phyloP scores from a whole-genome alignment of 495 filamentous ascomycete species.

The Aspergillus kassunensis region DNA sequence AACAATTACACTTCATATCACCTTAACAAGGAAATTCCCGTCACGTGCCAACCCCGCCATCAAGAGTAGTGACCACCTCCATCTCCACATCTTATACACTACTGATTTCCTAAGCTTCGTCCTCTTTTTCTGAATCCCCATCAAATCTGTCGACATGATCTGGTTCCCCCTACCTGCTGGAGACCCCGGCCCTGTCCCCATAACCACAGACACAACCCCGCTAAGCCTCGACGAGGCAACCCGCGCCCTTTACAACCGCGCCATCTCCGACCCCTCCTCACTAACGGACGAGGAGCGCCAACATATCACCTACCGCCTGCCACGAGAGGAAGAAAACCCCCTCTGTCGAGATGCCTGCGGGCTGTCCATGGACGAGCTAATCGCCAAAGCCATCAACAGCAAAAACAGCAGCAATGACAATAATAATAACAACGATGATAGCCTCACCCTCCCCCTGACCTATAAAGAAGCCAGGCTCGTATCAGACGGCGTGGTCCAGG shows the following conservation, averaged over 20 bases:
- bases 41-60: no score
- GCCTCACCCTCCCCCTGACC: background rate
- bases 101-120: background rate
- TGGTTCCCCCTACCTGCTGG: background rate
- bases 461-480: constrained; percentile 7
- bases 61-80: no score
- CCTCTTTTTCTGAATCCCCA: background rate
- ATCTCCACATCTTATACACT: no score
- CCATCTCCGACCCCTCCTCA: constrained; percentile 9
- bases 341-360: constrained; percentile 12
- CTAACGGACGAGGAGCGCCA: constrained; percentile 14
- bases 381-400: constrained; percentile 13
- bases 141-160: constrained; percentile 3
- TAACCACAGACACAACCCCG: constrained; percentile 1
- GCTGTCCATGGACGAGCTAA: constrained; percentile 6
- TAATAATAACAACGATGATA: background rate
- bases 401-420: background rate
- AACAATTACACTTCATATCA: no score
- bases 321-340: constrained; percentile 6
- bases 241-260: constrained; percentile 15
- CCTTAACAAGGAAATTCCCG: no score
- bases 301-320: constrained; percentile 8
- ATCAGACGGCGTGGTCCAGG: background rate
- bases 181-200: background rate
- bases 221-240: constrained; percentile 8